Base-by-base conservation (phyloP, 495 filamentous ascomycete species). In the Zalerion maritima region DNA sequence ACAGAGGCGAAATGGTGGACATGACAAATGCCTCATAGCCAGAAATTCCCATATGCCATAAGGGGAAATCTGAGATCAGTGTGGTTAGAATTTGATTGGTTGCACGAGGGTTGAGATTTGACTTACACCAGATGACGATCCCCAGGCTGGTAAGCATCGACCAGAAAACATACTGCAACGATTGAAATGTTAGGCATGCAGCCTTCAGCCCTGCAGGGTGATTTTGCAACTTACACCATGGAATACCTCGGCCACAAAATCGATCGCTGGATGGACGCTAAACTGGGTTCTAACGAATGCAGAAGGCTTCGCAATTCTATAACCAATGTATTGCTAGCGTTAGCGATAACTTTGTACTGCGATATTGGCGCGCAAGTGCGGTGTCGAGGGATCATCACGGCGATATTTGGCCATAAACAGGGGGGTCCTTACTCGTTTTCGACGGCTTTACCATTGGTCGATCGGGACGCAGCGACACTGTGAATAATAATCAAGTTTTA, bases 31-130 rank as follows among this genome's bases (percentile, higher is more conserved):
- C 75, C 56, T 99, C 91, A 40, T 92, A 94, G 32, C 91, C 91
- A 5, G 91, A 99, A 36, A 99, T 85, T 34, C 91, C 91, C 91
- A 99, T 96, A 50, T 94, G 73, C 91, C 91, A 99, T n/a, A 99
- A 69, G 10, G 89, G 89, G 46, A 99, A 99, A 49, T 92, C 81
- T 85, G n/a, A 37, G 24, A 28, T 5, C 5, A 11, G 18, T 2
- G 29, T 34, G 16, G 44, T 57, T 23, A 48, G 48, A 32, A 19
- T 15, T 14, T 14, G 5, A 3, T 37, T 19, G 38, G 26, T n/a
- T n/a, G n/a, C 6, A 26, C 20, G 12, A 15, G 11, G 34, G 29
- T 6, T 7, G 14, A 5, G 21, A 9, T 9, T 21, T 4, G 27
- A 52, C 81, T 69, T 71, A 87, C 81, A 99, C 91, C 91, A 99